These are phyloP conservation scores for Capsicum chinense DNA, from an alignment of 257 asterid species.

Conservation along the genomic window DNA sequence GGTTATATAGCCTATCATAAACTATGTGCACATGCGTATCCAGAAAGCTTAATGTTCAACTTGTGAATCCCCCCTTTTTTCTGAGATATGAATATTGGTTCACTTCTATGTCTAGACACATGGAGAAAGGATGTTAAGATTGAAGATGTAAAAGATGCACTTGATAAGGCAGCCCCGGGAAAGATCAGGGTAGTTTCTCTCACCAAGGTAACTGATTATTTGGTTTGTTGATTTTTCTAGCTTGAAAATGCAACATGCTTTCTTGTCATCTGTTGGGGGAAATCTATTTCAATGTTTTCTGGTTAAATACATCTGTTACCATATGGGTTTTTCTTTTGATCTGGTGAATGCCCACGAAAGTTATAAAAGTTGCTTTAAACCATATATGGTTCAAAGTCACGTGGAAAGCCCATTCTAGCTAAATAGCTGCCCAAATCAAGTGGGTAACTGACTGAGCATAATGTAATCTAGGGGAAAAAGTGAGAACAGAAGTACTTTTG, in stretches of 20 bases:
- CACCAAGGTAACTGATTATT: constrained; percentile 64
- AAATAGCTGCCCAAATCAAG: not conserved
- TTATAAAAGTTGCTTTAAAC: not conserved
- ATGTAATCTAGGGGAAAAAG: not conserved
- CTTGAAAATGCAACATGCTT: not conserved
- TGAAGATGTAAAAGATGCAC: constrained; percentile 62
- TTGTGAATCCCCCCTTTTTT: not conserved
- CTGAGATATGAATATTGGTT: constrained; percentile 14
- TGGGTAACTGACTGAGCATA: constrained; percentile 13
- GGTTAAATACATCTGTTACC: constrained; percentile 11
- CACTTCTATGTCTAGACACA: constrained; percentile 59
- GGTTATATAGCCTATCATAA: constrained; percentile 18
- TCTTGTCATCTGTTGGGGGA: not conserved
- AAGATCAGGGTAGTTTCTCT: constrained; percentile 70
- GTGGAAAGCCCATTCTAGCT: not conserved
- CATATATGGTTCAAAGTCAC: not conserved
- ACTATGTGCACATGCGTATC: not conserved
- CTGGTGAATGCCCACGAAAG: constrained; percentile 8
- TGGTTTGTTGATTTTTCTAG: constrained; percentile 8
- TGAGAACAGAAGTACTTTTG: not conserved
- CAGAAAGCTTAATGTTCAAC: not conserved
- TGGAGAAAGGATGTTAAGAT: constrained; percentile 85
- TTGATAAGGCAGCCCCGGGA: constrained; percentile 71
- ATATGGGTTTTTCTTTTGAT: not conserved
- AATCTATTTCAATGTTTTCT: not conserved